phyloP scores from a whole-genome alignment of 2,329 filamentous ascomycete species.

The Aureobasidium leucospermi region DNA sequence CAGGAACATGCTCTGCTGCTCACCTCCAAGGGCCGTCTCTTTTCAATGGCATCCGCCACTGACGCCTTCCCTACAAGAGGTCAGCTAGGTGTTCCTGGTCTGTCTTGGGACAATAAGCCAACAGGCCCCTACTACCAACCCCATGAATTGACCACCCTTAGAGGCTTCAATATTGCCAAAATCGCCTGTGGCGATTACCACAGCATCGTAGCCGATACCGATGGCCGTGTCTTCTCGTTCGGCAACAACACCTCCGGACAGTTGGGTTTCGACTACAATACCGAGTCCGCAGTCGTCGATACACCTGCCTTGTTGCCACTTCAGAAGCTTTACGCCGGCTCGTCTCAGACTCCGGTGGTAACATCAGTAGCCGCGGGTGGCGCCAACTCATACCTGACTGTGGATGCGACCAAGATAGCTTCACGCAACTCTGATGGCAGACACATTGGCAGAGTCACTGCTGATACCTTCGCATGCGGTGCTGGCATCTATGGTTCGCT shows the following conservation, averaged over 20 bases:
- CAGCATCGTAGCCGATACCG: slow-evolving; percentile 67
- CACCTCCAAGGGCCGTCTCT: slow-evolving; percentile 77
- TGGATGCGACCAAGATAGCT: slow-evolving; percentile 64
- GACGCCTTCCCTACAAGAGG: slow-evolving; percentile 73
- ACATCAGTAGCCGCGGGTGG: slow-evolving; percentile 81
- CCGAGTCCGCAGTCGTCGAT: slow-evolving; percentile 56
- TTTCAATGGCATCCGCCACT: slow-evolving; percentile 75
- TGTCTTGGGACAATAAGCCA: slow-evolving; percentile 73
- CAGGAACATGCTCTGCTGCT: slow-evolving; percentile 81
- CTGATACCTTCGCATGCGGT: slow-evolving; percentile 82
- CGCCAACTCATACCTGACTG: slow-evolving; percentile 75
- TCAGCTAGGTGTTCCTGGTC: slow-evolving; percentile 77
- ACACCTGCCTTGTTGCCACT: slow-evolving; percentile 64
- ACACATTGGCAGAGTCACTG: slow-evolving; percentile 51
- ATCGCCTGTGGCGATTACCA: slow-evolving; percentile 84
- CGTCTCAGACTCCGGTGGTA: slow-evolving; percentile 56
- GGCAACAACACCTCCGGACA: slow-evolving; percentile 92
- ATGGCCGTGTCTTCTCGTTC: slow-evolving; percentile 75
- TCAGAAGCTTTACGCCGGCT: slow-evolving; percentile 63
- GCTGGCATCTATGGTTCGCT: slow-evolving; percentile 77
- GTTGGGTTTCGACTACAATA: slow-evolving; percentile 68
- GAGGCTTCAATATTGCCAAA: slow-evolving; percentile 61
- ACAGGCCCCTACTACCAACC: slow-evolving; percentile 71
- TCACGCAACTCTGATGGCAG: slow-evolving; percentile 24
- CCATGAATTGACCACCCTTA: slow-evolving; percentile 67